Evolutionary conservation across 495 filamentous ascomycete genomes (phyloP).

Genomic region (Aspergillus nanangensis): DNA sequence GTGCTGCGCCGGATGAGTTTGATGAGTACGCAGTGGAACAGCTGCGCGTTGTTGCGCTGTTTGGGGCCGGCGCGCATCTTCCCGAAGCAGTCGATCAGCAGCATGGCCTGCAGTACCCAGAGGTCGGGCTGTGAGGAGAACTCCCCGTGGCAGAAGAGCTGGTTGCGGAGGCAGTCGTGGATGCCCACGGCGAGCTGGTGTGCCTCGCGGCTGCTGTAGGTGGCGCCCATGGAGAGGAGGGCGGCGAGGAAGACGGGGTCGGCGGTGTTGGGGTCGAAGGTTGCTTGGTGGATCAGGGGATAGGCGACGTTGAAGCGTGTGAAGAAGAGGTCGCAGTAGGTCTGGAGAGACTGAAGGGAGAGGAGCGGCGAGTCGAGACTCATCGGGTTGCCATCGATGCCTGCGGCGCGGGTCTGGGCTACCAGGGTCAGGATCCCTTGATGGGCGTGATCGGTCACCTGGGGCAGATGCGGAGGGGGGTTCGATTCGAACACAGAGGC

Average conservation of each 20-base stretch:
- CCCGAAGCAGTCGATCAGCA: conserved; percentile 57
- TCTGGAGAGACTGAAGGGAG: conserved; percentile 40
- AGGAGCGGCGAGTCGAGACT: conserved; percentile 43
- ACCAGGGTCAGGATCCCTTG: conserved; percentile 40
- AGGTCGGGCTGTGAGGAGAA: conserved; percentile 46
- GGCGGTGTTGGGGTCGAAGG: conserved; percentile 42
- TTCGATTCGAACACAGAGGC: conserved; percentile 8
- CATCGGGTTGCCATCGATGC: conserved; percentile 35
- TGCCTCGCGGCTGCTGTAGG: conserved; percentile 49
- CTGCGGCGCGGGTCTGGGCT: conserved; percentile 31
- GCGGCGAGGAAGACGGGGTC: conserved; percentile 45
- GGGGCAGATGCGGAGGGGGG: conserved; percentile 13
- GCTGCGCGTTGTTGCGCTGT: conserved; percentile 50
- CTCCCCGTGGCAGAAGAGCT: conserved; percentile 35
- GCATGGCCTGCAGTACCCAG: conserved; percentile 52
- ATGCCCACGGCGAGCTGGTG: conserved; percentile 51
- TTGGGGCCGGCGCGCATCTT: conserved; percentile 51
- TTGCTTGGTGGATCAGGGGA: conserved; percentile 48
- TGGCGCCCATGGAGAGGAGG: conserved; percentile 50
- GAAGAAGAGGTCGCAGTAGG: conserved; percentile 52
- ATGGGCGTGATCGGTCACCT: conserved; percentile 29
- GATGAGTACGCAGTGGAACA: conserved; percentile 55
- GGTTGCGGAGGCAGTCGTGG: conserved; percentile 43
- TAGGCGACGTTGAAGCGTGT: conserved; percentile 51
- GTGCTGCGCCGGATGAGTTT: conserved; percentile 53